phyloP scores from a whole-genome alignment of 192 early-diverging fungal genomes.

The Coemansia sp. region DNA sequence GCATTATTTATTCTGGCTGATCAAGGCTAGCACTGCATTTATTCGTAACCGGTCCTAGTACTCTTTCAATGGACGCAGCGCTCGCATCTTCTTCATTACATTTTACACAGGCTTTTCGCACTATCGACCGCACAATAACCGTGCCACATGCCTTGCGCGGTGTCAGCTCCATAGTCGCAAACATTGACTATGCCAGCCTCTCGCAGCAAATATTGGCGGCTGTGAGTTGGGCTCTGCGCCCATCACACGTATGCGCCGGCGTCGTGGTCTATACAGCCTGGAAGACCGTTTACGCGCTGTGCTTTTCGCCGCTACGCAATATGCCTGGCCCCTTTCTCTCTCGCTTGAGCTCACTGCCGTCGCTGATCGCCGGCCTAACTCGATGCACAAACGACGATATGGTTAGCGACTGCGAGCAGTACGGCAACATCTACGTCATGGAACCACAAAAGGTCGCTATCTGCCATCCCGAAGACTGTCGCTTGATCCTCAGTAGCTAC shows the following conservation, averaged over 20 bases:
- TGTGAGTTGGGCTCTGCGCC: not conserved
- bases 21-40: not conserved
- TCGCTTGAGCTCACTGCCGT: conserved; percentile 21
- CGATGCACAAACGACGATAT: conserved; percentile 34
- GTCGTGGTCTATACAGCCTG: conserved; percentile 9
- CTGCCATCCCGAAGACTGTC: conserved; percentile 40
- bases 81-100: not conserved
- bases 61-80: not conserved
- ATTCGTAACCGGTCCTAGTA: not conserved
- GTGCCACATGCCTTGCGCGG: not conserved
- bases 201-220: not conserved
- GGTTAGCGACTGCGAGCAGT: conserved; percentile 15
- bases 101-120: not conserved
- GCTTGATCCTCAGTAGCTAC: conserved; percentile 27
- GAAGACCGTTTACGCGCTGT: conserved; percentile 10
- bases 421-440: conserved; percentile 36
- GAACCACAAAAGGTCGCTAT: conserved; percentile 35
- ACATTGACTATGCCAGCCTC: not conserved
- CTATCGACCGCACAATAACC: not conserved
- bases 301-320: conserved; percentile 30
- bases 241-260: conserved; percentile 3
- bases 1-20: not conserved
- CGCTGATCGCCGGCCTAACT: conserved; percentile 11
- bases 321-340: conserved; percentile 30
- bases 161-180: not conserved